Evolutionary conservation across 1,284 basidiomycete species (phyloP).

Genomic region (Sanghuangporus baumii): DNA sequence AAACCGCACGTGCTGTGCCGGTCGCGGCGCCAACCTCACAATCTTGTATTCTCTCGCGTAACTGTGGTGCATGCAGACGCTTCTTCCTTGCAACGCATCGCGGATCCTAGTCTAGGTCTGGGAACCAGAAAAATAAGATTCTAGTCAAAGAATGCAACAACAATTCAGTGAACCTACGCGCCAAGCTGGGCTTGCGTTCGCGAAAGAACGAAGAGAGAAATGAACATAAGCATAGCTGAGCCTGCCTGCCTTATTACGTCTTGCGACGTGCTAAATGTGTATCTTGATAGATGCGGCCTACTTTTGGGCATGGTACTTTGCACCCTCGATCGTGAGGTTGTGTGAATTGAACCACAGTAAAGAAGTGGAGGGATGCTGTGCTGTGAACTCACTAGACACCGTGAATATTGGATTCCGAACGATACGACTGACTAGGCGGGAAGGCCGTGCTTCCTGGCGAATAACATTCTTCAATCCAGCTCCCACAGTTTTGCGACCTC

Average conservation of each 20-base stretch:
- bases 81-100: neutral
- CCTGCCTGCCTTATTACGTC: neutral
- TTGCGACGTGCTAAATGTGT: neutral
- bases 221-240: neutral
- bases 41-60: neutral
- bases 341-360: neutral
- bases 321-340: neutral
- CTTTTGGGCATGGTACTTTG: neutral
- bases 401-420: neutral
- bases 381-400: neutral
- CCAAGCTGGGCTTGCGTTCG: neutral
- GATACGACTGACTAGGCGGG: neutral
- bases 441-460: neutral
- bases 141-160: neutral
- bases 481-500: neutral
- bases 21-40: neutral
- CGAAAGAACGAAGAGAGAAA: neutral
- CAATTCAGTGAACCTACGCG: neutral
- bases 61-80: neutral
- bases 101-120: neutral
- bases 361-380: neutral
- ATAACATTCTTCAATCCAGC: neutral
- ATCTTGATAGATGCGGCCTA: neutral
- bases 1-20: neutral
- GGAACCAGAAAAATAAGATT: neutral